phyloP scores from a whole-genome alignment of 352 stramenopile genomes.

The Pythium apleroticum region DNA sequence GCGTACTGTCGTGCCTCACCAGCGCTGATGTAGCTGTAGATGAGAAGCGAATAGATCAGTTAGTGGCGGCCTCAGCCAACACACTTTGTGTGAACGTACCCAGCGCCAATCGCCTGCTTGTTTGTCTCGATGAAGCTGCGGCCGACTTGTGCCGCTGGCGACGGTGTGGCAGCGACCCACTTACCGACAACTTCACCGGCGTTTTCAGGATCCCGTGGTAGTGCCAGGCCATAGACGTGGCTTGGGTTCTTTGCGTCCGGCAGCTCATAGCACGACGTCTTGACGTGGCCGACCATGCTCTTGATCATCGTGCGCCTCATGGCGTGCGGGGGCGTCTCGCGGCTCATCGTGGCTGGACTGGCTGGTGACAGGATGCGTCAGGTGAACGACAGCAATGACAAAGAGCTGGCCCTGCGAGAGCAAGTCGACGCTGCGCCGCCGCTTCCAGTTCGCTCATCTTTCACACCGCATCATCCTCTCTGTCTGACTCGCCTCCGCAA shows the following conservation, averaged over 20 bases:
- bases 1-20: conserved; percentile 60
- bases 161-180: conserved; percentile 68
- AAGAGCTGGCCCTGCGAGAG: not conserved
- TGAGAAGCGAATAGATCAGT: conserved; percentile 4
- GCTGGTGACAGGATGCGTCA: not conserved
- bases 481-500: conserved; percentile 12
- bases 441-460: not conserved
- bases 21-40: conserved; percentile 47
- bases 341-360: conserved; percentile 31
- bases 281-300: conserved; percentile 65
- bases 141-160: conserved; percentile 51
- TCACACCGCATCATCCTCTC: not conserved
- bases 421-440: not conserved
- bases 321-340: conserved; percentile 30
- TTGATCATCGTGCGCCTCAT: conserved; percentile 86
- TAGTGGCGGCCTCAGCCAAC: not conserved
- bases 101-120: conserved; percentile 55
- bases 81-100: conserved; percentile 27
- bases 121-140: conserved; percentile 85
- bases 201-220: conserved; percentile 70
- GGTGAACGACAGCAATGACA: not conserved
- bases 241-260: conserved; percentile 56
- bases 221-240: conserved; percentile 71
- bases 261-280: conserved; percentile 62
- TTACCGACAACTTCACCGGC: conserved; percentile 72